Percentiles rank a stretch among this genome's conserved stretches.
Evolutionary conservation across 2,329 filamentous ascomycete genomes (phyloP).

Genomic region (Scortechinia acanthostroma): DNA sequence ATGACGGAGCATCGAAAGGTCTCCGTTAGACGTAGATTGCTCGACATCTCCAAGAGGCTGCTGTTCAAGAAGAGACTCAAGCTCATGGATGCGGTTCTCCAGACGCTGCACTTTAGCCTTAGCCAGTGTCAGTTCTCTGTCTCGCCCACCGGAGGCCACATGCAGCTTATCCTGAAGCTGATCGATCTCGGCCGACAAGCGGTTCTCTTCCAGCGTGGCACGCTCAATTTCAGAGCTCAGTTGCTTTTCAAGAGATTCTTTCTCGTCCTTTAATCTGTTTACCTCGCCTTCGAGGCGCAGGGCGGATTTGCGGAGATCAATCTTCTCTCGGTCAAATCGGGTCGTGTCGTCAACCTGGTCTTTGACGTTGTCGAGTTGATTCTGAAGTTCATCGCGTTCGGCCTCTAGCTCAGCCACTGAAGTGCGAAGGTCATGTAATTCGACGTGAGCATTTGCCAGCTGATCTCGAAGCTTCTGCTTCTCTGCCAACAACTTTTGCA

Average conservation of each 20-base stretch:
- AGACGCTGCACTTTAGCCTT: conserved; percentile 59
- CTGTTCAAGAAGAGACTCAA: conserved; percentile 28
- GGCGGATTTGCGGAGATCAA: conserved; percentile 62
- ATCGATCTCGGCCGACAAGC: conserved; percentile 44
- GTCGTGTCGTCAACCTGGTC: conserved; percentile 50
- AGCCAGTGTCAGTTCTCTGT: conserved; percentile 44
- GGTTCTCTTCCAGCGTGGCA: conserved; percentile 59
- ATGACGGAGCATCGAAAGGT: conserved; percentile 19
- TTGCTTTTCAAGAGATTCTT: conserved; percentile 50
- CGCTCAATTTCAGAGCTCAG: conserved; percentile 61
- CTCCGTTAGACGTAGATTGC: conserved; percentile 6
- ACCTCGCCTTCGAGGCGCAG: conserved; percentile 63
- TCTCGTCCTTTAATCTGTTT: conserved; percentile 57
- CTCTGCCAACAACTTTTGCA: conserved; percentile 48
- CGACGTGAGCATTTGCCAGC: conserved; percentile 46
- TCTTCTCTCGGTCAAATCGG: conserved; percentile 59
- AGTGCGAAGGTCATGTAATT: conserved; percentile 50
- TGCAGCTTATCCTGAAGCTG: conserved; percentile 37
- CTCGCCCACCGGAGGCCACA: conserved; percentile 37
- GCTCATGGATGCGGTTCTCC: conserved; percentile 51
- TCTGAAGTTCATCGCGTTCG: conserved; percentile 61
- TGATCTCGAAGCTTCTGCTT: conserved; percentile 59
- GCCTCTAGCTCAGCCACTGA: conserved; percentile 49
- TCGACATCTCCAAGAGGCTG: conserved; percentile 4
- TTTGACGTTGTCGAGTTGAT: conserved; percentile 44